Evolutionary conservation across 306 rosid genomes (phyloP).

Genomic region (Glycyrrhiza uralensis): DNA sequence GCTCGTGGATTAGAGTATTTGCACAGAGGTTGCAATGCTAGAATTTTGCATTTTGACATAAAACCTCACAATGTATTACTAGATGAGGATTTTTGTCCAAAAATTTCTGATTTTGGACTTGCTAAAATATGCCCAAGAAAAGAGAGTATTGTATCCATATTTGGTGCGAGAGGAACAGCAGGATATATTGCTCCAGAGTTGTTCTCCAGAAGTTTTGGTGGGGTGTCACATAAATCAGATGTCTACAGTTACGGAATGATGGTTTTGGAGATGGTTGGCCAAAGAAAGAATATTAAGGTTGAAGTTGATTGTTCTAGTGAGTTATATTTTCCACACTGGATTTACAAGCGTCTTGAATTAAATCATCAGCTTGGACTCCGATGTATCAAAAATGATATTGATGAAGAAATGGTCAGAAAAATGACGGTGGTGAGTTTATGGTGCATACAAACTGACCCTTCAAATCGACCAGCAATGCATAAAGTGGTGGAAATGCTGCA

Average conservation of each 20-base stretch:
- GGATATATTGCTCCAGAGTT: constrained; percentile 45
- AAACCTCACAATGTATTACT: constrained; percentile 21
- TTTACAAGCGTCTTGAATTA: constrained; percentile 27
- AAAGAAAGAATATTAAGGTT: constrained; percentile 7
- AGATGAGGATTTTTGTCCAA: constrained; percentile 33
- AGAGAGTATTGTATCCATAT: constrained; percentile 32
- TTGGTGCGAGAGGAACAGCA: constrained; percentile 32
- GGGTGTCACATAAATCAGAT: constrained; percentile 38
- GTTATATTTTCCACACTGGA: constrained; percentile 42
- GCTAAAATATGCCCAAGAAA: constrained; percentile 35
- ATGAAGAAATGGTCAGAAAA: constrained; percentile 23
- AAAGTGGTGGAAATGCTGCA: constrained; percentile 38
- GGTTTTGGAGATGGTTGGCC: constrained; percentile 36
- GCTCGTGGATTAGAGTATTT: constrained; percentile 38
- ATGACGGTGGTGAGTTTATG: constrained; percentile 37
- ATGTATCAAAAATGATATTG: constrained; percentile 10
- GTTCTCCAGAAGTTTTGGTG: constrained; percentile 32
- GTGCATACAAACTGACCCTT: constrained; percentile 33
- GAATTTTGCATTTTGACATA: constrained; percentile 33
- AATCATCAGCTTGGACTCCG: constrained; percentile 21
- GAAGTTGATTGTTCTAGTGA: constrained; percentile 23
- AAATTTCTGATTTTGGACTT: constrained; percentile 47
- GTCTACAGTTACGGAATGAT: constrained; percentile 46
- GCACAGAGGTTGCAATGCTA: constrained; percentile 33
- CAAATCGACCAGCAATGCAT: constrained; percentile 24